Conservation (phyloP, 2,329 filamentous ascomycete genomes). For the Fusarium foetens region DNA sequence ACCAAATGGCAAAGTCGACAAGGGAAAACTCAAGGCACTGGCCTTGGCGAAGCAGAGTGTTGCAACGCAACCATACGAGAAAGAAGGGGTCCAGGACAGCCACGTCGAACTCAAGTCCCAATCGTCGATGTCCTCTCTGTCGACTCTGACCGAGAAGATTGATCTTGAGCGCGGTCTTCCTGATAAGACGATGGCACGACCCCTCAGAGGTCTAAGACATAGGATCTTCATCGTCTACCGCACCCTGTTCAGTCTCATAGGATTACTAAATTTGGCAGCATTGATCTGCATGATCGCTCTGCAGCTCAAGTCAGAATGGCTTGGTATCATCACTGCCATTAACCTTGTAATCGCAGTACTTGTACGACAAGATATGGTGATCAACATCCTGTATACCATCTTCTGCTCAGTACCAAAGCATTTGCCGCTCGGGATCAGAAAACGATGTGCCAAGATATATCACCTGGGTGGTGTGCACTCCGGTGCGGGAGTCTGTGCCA, state of each 20-base stretch:
- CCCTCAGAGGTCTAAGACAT: conserved; percentile 54
- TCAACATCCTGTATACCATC: conserved; percentile 61
- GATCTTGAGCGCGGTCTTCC: conserved; percentile 50
- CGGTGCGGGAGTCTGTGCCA: conserved; percentile 60
- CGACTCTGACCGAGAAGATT: conserved; percentile 44
- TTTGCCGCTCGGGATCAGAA: conserved; percentile 60
- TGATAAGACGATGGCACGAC: conserved; percentile 53
- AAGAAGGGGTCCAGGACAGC: background rate
- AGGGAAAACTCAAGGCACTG: conserved; percentile 54
- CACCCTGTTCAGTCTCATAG: conserved; percentile 64
- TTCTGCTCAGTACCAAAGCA: conserved; percentile 57
- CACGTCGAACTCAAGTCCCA: conserved; percentile 46
- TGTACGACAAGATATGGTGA: conserved; percentile 63
- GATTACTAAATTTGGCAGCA: conserved; percentile 61
- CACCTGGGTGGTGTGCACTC: conserved; percentile 64
- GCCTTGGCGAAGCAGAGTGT: conserved; percentile 32
- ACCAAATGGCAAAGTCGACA: conserved; percentile 67
- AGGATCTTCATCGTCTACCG: conserved; percentile 65
- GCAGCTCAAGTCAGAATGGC: conserved; percentile 49
- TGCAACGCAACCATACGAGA: conserved; percentile 10
- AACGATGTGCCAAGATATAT: conserved; percentile 61
- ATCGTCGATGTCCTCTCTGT: conserved; percentile 47
- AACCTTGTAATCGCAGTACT: conserved; percentile 63
- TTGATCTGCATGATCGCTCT: conserved; percentile 55
- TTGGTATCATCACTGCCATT: conserved; percentile 56